Base-by-base conservation (phyloP, 805 yeast species). In the Nakazawaea anatomiae region DNA sequence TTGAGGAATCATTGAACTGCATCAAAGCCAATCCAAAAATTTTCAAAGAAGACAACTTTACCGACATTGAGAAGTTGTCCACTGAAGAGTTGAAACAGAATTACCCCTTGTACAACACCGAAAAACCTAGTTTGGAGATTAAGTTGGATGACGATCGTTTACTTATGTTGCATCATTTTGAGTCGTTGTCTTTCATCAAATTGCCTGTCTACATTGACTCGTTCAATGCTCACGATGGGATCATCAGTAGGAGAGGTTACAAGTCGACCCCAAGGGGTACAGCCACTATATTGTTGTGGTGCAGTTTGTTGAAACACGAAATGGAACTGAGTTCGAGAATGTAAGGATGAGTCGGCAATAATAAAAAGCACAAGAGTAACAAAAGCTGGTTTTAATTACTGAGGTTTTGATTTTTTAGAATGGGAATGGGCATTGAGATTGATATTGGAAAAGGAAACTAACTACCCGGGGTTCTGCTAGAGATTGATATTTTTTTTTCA, bases 221-320 rank as follows among this genome's bases (percentile, higher is more conserved):
- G 14, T 71, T 85, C 60, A 89, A 90, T 64, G 83, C 97, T 0
- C 98, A 91, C 61, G 96, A 87, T 53, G 87, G 87, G 4, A 87
- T 92, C 48, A 87, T 89, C 14, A 89, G 92, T 14, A 74, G 98
- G 55, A 73, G 83, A 51, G 90, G 90, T 0, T 68, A 80, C 2
- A 71, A 70, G 27, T 73, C 76, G 46, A 73, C 81, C 0, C 70
- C 73, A 27, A 66, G 65, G 44, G 86, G 86, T 0, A 67, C 80
- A 1, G 76, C 83, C 1, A 68, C 77, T 0, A 62, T 82, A 36
- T 75, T 72, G 18, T 65, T 82, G 41, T 82, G 82, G 79, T 72
- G 60, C 9, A 47, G 52, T 4, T 31, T 64, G 14, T 51, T 63
- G n/a, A 57, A 58, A 40, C 45, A 30, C 18, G 14, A 31, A 8